A percentile compares a stretch with the other conserved stretches of the same genome.
Conservation (phyloP, 2,329 filamentous ascomycete species). For the Diaporthe humulicola region DNA sequence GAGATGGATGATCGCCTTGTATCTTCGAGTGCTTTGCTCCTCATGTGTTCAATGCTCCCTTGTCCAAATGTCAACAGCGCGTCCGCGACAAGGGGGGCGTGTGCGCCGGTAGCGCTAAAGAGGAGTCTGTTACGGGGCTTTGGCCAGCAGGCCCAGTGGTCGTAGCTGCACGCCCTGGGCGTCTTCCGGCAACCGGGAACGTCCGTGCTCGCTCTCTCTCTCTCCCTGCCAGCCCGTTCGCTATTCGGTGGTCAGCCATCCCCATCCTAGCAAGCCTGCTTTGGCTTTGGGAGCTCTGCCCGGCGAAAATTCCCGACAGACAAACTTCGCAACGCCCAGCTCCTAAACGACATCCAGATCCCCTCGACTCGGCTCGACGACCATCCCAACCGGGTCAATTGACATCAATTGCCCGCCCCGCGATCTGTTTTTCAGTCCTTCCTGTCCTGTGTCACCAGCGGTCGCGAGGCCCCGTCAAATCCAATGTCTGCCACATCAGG, state of each 20-base stretch:
- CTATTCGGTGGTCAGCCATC: constrained; percentile 36
- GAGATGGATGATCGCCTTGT: constrained; percentile 15
- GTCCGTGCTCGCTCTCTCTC: constrained; percentile 17
- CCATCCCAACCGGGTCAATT: constrained; percentile 40
- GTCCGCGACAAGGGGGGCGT: constrained; percentile 25
- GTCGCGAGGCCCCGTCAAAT: constrained; percentile 58
- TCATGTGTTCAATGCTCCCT: constrained; percentile 31
- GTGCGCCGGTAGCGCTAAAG: constrained; percentile 27
- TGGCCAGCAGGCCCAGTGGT: not conserved
- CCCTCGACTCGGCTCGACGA: constrained; percentile 38
- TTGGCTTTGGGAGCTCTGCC: constrained; percentile 42
- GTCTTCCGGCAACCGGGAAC: constrained; percentile 13
- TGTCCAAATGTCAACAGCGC: constrained; percentile 32
- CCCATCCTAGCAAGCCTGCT: constrained; percentile 36
- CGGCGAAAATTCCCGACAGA: constrained; percentile 55
- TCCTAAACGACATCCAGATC: constrained; percentile 29
- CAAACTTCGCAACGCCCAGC: constrained; percentile 45
- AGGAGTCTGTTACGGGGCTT: not conserved
- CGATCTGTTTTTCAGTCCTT: constrained; percentile 49
- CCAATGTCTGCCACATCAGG: constrained; percentile 75
- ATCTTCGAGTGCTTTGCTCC: constrained; percentile 22
- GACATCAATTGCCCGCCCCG: constrained; percentile 42
- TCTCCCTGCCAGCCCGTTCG: constrained; percentile 15
- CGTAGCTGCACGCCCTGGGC: constrained; percentile 20
- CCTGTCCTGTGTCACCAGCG: constrained; percentile 51